Percentiles rank a stretch among this genome's conserved stretches.
Evolutionary conservation across 192 early-diverging fungal genomes (phyloP).

Genomic region (Backusella liffmaniae): DNA sequence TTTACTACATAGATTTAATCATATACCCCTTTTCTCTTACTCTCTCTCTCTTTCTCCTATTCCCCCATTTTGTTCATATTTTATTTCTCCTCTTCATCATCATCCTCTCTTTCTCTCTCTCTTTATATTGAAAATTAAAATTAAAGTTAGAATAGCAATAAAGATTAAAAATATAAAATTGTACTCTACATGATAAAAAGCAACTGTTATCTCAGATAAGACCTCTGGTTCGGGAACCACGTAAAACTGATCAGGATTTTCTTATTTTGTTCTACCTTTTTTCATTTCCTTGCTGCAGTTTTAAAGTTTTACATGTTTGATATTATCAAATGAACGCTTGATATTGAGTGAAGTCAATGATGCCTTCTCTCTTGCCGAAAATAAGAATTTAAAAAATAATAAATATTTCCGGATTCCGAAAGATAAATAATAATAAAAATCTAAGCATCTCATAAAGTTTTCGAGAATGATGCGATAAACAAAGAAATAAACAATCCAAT

Average conservation of each 20-base stretch:
- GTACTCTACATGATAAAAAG: neutral
- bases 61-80: slow-evolving; percentile 4
- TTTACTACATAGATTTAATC: neutral
- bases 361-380: neutral
- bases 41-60: neutral
- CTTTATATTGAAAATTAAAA: neutral
- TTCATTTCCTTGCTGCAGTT: neutral
- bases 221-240: neutral
- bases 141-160: neutral
- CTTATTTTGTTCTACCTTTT: neutral
- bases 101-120: neutral
- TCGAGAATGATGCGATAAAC: neutral
- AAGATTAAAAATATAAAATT: neutral
- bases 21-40: neutral
- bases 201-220: neutral
- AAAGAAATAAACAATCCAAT: neutral
- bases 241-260: neutral
- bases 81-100: neutral
- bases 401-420: neutral
- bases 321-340: neutral
- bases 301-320: neutral
- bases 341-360: neutral
- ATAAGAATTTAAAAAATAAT: neutral
- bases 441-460: neutral
- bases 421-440: neutral